Evolutionary conservation across 805 yeast genomes (phyloP), one percentile per base, ranked within the genome.

Genomic region (Naumovozyma baii): DNA sequence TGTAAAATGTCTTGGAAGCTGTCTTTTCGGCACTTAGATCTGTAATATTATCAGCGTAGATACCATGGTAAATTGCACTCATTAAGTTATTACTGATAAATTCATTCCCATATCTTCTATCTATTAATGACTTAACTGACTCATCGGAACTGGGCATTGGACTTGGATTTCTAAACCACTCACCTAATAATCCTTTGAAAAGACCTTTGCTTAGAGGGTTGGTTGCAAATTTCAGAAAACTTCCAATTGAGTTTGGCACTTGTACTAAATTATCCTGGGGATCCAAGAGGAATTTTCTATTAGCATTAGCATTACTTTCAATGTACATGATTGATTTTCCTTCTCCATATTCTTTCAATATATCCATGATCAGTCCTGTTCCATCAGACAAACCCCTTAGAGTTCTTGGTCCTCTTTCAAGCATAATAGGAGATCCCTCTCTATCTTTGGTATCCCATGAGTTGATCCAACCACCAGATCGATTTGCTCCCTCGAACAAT

Each of bases 331-430:
- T 62, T 28, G 72, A 68, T 31, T 72, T 67, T 5, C 62, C 64
- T 9, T 62, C 48, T 0, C 76, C 75, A 37, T 82, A 59, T 26
- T 56, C 53, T 15, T 52, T 41, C 41, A 84, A 53, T 2, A 77
- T 67, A 54, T 83, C 94, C 17, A 81, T 61, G 5, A 83, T 73
- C 18, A 84, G 51, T 22, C 81, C 62, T 0, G 87, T 76, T 0
- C 97, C 97, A 31, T 78, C 78, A 39, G 86, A 82, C 4, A 74
- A 74, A 0, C 95, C 95, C 43, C 96, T 66, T 33, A 92, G 64
- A 0, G 97, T 92, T 37, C 97, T 66, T 0, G 98, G 97, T 0
- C 97, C 98, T 45, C 80, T 81, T 51, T 92, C 97, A 22, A 85
- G 58, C 57, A 58, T 47, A 5, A 53, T 35, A 10, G 41, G 54